Conservation (phyloP, 805 yeast species). For the Candida sithepensis region DNA sequence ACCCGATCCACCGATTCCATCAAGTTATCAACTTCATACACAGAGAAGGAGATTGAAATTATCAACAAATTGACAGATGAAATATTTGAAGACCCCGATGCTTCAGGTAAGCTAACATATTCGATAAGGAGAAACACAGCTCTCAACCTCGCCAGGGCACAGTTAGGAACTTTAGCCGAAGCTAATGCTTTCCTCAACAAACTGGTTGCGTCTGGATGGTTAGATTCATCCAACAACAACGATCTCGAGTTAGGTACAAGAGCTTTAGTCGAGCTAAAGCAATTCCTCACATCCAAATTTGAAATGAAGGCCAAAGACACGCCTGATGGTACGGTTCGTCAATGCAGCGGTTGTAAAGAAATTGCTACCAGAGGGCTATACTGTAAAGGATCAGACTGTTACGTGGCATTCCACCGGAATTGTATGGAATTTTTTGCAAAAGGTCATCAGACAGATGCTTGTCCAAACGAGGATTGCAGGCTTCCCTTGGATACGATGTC, state of each 20-base stretch:
- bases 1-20: slow-evolving; percentile 37
- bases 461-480: slow-evolving; percentile 32
- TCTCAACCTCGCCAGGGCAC: slow-evolving; percentile 25
- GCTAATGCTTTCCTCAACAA: slow-evolving; percentile 36
- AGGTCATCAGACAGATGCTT: slow-evolving; percentile 26
- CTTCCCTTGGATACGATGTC: slow-evolving; percentile 13
- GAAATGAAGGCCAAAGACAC: slow-evolving; percentile 30
- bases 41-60: slow-evolving; percentile 39
- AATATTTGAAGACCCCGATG: slow-evolving; percentile 31
- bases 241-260: slow-evolving; percentile 37
- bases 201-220: slow-evolving; percentile 53
- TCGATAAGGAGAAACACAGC: slow-evolving; percentile 36
- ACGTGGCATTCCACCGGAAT: slow-evolving; percentile 42
- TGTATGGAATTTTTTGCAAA: slow-evolving; percentile 42
- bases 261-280: slow-evolving; percentile 44
- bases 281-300: slow-evolving; percentile 40
- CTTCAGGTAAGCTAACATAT: slow-evolving; percentile 27
- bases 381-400: slow-evolving; percentile 34
- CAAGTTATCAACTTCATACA: slow-evolving; percentile 32
- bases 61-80: slow-evolving; percentile 43
- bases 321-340: slow-evolving; percentile 36
- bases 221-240: slow-evolving; percentile 35
- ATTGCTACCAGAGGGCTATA: slow-evolving; percentile 51
- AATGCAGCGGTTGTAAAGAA: slow-evolving; percentile 50
- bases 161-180: slow-evolving; percentile 25